Evolutionary conservation across 2,329 filamentous ascomycete species (phyloP), one percentile per base, ranked within the genome.

Genomic region (Exophiala aquamarina): DNA sequence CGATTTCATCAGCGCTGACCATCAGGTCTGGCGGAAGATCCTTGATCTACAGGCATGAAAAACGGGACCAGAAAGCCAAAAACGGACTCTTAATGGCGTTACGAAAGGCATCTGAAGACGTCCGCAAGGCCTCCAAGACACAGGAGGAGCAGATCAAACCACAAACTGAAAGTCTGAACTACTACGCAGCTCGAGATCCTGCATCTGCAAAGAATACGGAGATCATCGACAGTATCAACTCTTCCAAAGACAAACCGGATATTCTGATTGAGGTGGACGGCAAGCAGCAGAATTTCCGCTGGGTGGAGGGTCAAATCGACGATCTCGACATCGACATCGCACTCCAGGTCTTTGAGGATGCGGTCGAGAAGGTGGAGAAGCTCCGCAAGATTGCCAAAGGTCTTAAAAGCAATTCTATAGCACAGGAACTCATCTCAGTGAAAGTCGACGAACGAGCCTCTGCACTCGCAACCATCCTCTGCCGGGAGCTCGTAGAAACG

Each of bases 291-390:
- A 96, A 93, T 64, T 78, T 98, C 37, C 87, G 92, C 43, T 96
- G 89, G 89, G 89, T 98, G 0, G 93, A 98, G 66, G 83, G 84
- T 42, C 89, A 97, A 69, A 87, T 98, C 66, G 93, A 98, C 63
- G 89, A 95, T 62, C 80, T 98, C 4, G 93, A 98, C 62, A 97
- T 97, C 59, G 86, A 95, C 60, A 91, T 98, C 61, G 92, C 93
- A 0, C 77, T 96, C 41, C 92, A 97, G 64, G 80, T 82, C 33
- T 93, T 95, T 56, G 90, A 96, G 60, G 80, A 84, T 15, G 87
- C 93, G 0, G 93, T 97, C 0, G 77, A 78, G 4, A 82, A 85
- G 21, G 86, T 96, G 1, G 93, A 97, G 67, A 89, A 88, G 61
- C 76, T 98, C 31, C 87, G 91, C 59, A 80, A 79, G 35, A 76